Evolutionary conservation across 75 land plant species (phyloP), one percentile per base, ranked within the genome.

Genomic region (Cupressus sempervirens): DNA sequence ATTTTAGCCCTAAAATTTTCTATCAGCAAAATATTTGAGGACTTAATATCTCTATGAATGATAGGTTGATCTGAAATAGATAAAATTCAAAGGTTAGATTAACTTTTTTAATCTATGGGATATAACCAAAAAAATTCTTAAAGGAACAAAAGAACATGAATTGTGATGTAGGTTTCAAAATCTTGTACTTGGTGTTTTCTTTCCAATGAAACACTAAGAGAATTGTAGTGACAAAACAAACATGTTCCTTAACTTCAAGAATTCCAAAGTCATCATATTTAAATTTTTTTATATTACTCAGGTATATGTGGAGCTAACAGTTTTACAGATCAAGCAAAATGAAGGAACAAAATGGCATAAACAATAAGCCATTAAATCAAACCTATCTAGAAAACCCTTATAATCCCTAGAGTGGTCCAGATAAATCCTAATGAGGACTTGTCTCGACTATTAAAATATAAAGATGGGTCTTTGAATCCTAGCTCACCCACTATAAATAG

Each of bases 1-100:
- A 97, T 98, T 88, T 97, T 97, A 7, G 98, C 99, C 40, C 97
- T 88, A 82, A 90, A 87, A 29, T 86, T 94, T 75, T 94, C 95
- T 0, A 98, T 96, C 16, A 97, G 90, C 14, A 97, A 95, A 80
- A 97, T 96, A 91, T 97, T 97, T 76, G 99, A 93, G 32, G 99
- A 96, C 84, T 97, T 97, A 36, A 97, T 91, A 56, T n/a, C n/a
- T n/a, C n/a, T n/a, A n/a, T n/a, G n/a, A n/a, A n/a, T n/a, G n/a
- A n/a, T n/a, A n/a, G n/a, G n/a, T n/a, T n/a, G n/a, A n/a, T n/a
- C n/a, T n/a, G n/a, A n/a, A n/a, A n/a, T n/a, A n/a, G n/a, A n/a
- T n/a, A n/a, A n/a, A n/a, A n/a, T n/a, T n/a, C n/a, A n/a, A n/a
- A n/a, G n/a, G n/a, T n/a, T n/a, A n/a, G n/a, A n/a, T n/a, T n/a